Evolutionary conservation across 495 filamentous ascomycete species (phyloP).

Genomic region (Filosporella fistucella): DNA sequence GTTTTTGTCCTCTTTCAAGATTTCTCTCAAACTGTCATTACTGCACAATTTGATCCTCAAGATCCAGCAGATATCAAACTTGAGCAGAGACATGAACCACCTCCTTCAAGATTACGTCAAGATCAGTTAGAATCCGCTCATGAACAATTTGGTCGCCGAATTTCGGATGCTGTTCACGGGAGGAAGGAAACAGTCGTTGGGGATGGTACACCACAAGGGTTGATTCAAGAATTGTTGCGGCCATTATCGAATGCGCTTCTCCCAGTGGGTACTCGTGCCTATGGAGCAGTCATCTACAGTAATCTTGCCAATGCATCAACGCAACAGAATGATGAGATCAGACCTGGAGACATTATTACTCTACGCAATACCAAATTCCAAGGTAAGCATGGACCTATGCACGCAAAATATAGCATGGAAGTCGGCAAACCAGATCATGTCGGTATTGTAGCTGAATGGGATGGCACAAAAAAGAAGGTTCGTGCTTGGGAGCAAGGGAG

Average conservation of each 20-base stretch:
- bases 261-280: conserved; percentile 81
- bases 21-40: conserved; percentile 92
- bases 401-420: conserved; percentile 85
- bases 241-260: conserved; percentile 68
- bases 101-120: conserved; percentile 80
- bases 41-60: conserved; percentile 70
- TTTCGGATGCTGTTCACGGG: conserved; percentile 59
- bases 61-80: conserved; percentile 67
- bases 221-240: conserved; percentile 73
- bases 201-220: conserved; percentile 71
- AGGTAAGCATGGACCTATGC: conserved; percentile 91
- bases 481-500: conserved; percentile 92
- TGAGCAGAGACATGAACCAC: conserved; percentile 83
- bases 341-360: conserved; percentile 87
- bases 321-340: conserved; percentile 88
- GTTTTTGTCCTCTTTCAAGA: conserved; percentile 87
- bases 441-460: conserved; percentile 96
- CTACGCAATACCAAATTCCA: conserved; percentile 94
- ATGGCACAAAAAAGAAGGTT: conserved; percentile 97
- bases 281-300: conserved; percentile 87
- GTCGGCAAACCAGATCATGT: conserved; percentile 94
- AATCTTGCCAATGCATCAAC: conserved; percentile 92
- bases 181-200: conserved; percentile 78
- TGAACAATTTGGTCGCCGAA: conserved; percentile 66
- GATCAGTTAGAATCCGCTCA: conserved; percentile 89